Base-by-base conservation (phyloP, 495 filamentous ascomycete genomes). In the Penicillium ucsense region DNA sequence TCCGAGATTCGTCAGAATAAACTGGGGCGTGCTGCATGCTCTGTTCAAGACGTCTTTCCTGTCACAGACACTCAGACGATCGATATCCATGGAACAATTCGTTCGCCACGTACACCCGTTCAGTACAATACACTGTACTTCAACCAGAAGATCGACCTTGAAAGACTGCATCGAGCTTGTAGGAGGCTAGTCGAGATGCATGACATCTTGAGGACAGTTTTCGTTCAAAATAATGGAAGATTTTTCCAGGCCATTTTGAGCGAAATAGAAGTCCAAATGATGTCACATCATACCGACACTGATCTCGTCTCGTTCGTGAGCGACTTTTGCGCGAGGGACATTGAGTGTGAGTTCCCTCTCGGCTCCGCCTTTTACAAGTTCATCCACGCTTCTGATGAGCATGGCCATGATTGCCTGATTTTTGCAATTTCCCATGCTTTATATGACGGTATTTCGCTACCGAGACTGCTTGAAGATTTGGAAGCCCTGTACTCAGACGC, bases 391-490 rank as follows among this genome's bases (percentile, higher is more conserved):
- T 57, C 67, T 33, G 61, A 55, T 30, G 61, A 59, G 5, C 52
- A 60, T n/a, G 55, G 62, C 4, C 50, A 65, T 28, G 65, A 70
- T 45, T 72, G 65, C 12, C 75, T 86, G 6, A 52, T 72, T 20
- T 62, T 86, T 44, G 65, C 79, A 1, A 69, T 86, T 0, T 84
- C 81, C 0, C 83, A 86, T 53, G 79, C 83, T 1, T 81, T 82
- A 41, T 86, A 86, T 55, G 83, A 86, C 48, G 83, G 79, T 30
- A 69, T 84, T 3, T 84, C 74, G 38, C 72, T 86, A 1, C 79
- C 82, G 3, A 63, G 62, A 6, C 61, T 85, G 0, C 69, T 83
- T 6, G 52, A 64, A 10, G 73, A 81, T 8, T 60, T 77, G 6
- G 61, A 72, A 31, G 60, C 57, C 0, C 50, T 70, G 3, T 82